These are phyloP conservation scores for Rhodotorula sp. DNA, from an alignment of 1,284 basidiomycete genomes.

Conservation along the genomic window DNA sequence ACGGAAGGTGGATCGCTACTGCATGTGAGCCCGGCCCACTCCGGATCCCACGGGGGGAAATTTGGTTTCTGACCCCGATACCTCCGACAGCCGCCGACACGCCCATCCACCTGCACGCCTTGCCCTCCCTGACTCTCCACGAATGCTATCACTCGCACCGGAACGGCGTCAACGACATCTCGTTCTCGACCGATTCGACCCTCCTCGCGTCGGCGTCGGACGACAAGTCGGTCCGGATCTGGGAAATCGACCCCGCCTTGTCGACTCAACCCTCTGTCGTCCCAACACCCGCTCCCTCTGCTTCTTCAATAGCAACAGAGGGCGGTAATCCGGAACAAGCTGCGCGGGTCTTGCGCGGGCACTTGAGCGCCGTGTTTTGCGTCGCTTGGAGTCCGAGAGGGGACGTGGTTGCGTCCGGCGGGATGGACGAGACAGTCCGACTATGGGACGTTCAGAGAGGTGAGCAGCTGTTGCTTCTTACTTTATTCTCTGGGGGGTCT, in stretches of 20 bases:
- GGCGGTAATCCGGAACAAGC: conserved; percentile 1
- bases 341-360: conserved; percentile 56
- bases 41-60: neutral
- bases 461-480: too few relatives aligned
- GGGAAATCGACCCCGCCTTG: conserved; percentile 61
- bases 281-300: neutral
- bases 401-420: conserved; percentile 85
- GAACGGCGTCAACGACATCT: conserved; percentile 77
- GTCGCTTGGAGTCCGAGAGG: conserved; percentile 85
- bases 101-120: conserved; percentile 34
- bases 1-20: conserved; percentile 52
- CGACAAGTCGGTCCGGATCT: conserved; percentile 78
- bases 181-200: conserved; percentile 77
- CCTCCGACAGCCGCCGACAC: conserved; percentile 40
- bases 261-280: conserved; percentile 3
- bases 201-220: conserved; percentile 86
- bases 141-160: conserved; percentile 26
- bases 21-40: conserved; percentile 46
- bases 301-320: neutral
- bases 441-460: conserved; percentile 93
- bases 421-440: conserved; percentile 90
- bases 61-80: too few relatives aligned
- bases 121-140: conserved; percentile 32
- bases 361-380: conserved; percentile 92
- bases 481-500: neutral